Evolutionary conservation across 306 rosid species (phyloP), one percentile per base, ranked within the genome.

Genomic region (Rosa chinensis): DNA sequence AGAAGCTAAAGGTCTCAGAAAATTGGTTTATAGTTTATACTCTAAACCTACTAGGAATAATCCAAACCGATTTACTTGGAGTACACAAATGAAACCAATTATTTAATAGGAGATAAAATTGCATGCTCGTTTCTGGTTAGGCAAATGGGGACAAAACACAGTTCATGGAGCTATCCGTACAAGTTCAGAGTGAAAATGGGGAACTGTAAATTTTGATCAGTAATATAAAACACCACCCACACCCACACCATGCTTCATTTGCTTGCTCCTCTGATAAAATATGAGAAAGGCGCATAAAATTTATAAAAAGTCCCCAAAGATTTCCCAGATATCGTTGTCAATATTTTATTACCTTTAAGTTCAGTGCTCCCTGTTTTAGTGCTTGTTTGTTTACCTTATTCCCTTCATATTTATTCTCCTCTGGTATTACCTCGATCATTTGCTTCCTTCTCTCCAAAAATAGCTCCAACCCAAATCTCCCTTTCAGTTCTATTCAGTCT

Each of bases 341-440:
- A 20, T 69, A 58, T 79, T 62, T 44, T 72, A 39, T 61, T n/a
- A 28, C 48, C 23, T 37, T 8, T 44, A 39, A 67, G 18, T 67
- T 67, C 72, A 20, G 72, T 67, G 49, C 71, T 39, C 62, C 25
- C 18, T 62, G 68, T 11, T 23, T 23, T 25, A 25, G 67, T 61
- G 13, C 10, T 23, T 52, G 58, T 17, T 52, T 18, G 32, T 32
- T 32, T 11, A 25, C 20, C 68, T 32, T 61, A 10, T 23, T 17
- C n/a, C 45, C 56, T 6, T 59, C 47, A 45, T 56, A 45, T 56
- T 67, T 78, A 59, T 47, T 73, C 66, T 56, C 67, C 49, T 66
- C 23, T 47, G 10, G 1, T 56, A 1, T 6, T 23, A 4, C 63
- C 11, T 6, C 37, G 37, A 32, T 32, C 25, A 4, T 23, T 12